phyloP scores from a whole-genome alignment of 2,329 filamentous ascomycete genomes.

The Hypoxylon sp. region DNA sequence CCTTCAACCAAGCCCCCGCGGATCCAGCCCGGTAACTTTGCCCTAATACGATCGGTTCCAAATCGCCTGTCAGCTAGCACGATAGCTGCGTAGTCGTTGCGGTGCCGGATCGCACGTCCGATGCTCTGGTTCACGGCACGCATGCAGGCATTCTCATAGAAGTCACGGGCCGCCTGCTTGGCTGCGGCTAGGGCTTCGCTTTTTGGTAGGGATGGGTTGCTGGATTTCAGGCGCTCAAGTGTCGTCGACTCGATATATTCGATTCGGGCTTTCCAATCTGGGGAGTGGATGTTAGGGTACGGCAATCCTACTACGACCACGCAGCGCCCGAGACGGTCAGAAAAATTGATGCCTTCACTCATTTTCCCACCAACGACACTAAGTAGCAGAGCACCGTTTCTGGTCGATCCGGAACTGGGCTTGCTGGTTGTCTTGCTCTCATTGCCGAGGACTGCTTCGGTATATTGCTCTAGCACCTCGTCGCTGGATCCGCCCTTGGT shows the following conservation, averaged over 20 bases:
- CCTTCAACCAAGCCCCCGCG: constrained; percentile 73
- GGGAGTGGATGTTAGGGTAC: constrained; percentile 89
- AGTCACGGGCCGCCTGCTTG: constrained; percentile 78
- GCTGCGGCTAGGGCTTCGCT: constrained; percentile 57
- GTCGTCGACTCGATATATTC: constrained; percentile 82
- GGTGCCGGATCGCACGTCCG: constrained; percentile 90
- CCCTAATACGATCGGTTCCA: constrained; percentile 77
- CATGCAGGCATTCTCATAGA: constrained; percentile 97
- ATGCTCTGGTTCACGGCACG: constrained; percentile 97
- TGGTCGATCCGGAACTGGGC: constrained; percentile 1
- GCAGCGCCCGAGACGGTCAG: constrained; percentile 87
- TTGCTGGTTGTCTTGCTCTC: constrained; percentile 46
- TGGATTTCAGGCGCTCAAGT: constrained; percentile 55
- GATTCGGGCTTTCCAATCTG: constrained; percentile 94
- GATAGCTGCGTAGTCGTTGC: constrained; percentile 90
- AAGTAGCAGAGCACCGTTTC: constrained; percentile 82
- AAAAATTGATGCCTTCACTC: constrained; percentile 98
- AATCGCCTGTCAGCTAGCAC: constrained; percentile 88
- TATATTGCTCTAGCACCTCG: constrained; percentile 81
- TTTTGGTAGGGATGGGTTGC: constrained; percentile 39
- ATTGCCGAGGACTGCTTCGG: constrained; percentile 72
- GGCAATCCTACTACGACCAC: constrained; percentile 94
- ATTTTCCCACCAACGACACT: constrained; percentile 95
- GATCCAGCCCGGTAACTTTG: constrained; percentile 93
- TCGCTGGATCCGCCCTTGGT: constrained; percentile 72